Evolutionary conservation across 108 stramenopile genomes (phyloP), one percentile per base, ranked within the genome.

Genomic region (Nitzschia palea): DNA sequence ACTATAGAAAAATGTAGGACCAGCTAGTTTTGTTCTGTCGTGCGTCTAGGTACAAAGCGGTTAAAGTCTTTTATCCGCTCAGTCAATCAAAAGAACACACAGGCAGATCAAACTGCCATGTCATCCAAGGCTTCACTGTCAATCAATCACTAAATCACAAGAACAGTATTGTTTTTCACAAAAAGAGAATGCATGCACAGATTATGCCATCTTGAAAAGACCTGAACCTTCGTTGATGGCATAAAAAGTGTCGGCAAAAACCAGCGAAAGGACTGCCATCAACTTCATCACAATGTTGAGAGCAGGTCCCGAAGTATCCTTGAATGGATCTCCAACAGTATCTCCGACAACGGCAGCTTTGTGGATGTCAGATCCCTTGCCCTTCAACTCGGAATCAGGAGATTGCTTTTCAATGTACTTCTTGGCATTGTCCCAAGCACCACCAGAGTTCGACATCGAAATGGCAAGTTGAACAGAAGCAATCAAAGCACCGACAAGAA

Each of bases 341-440:
- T 98, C 97, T 34, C 96, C 96, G 32, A 98, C 95, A 68, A 98
- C 97, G 43, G 95, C 95, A 60, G 97, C 97, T 86, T 98, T 96
- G 80, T 95, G 94, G 74, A 89, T 88, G 66, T 96, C 94, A 40
- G 88, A 87, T 54, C 95, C 96, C 89, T 97, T 96, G 44, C 66
- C 80, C 76, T 90, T 86, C 54, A 98, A 83, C 55, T 92, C 95
- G 34, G 87, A 90, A 66, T 95, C 95, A 15, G 90, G 78, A 58
- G 85, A 63, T 40, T 77, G 82, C 77, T 91, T 89, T 80, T 98
- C 97, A 76, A 97, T 97, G 87, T 94, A 97, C 83, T 98, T 98
- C 85, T 98, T 98, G 67, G 97, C 96, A 68, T 98, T 98, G 68
- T 98, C 97, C 98, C 98, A 98, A 18, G 98, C 98, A 69, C 98